Evolutionary conservation across 1,284 basidiomycete species (phyloP), one percentile per base, ranked within the genome.

Genomic region (Entoloma clypeatum): DNA sequence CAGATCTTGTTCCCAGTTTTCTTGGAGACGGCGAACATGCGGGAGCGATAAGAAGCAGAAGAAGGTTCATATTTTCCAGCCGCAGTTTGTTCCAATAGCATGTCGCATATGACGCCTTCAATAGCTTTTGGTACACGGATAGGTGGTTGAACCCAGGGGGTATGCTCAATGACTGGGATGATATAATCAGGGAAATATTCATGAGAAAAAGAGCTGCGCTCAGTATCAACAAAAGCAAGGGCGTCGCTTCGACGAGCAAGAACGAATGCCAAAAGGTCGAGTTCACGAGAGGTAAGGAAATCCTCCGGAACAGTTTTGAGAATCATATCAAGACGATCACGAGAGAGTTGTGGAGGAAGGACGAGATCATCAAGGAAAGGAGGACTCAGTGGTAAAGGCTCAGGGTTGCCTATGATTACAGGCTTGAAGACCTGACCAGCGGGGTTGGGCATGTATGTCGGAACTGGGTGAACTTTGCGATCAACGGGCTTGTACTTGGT

Each of bases 151-250:
- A 52, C 44, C 64, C 62, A 67, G 0, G 63, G 63, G 0, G 43
- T 52, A 19, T 66, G 65, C 32, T 60, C 54, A 4, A 66, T 60
- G 2, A 53, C 48, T 0, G 61, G 62, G 18, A 68, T 64, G 2
- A 55, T 44, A 18, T 64, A 62, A 37, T 60, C 55, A 5, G 63
- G 60, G 33, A 55, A 69, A 42, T 61, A 67, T 18, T 57, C 48
- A 0, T 40, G 41, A 2, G 48, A 52, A 32, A 69, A 64, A 0
- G 43, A 50, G 9, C 66, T 64, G 10, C 57, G 42, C 37, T 65
- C 60, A 0, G 43, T 16, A 30, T 60, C 56, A 0, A 49, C 48
- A 27, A 55, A 66, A 0, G 61, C 63, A 1, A 67, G 43, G 0
- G 54, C 60, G 0, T 43, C 17, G 22, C 62, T 47, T 4, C 50